Evolutionary conservation across 139 green algal species (phyloP).

Genomic region (Nannochloris sp.): DNA sequence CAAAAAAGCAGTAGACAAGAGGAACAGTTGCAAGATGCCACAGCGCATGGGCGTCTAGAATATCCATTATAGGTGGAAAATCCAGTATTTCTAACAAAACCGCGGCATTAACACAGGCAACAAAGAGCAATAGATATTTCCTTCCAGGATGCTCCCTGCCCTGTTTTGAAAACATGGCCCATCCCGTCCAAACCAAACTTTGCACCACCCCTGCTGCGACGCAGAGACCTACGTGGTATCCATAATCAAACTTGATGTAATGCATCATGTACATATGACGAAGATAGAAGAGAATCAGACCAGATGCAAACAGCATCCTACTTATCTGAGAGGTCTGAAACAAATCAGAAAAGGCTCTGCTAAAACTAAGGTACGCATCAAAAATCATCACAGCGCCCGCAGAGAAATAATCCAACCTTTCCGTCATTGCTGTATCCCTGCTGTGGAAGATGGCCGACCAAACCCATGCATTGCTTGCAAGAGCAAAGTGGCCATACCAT

Average conservation of each 20-base stretch:
- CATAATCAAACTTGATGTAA: conserved; percentile 80
- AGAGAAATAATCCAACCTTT: conserved; percentile 60
- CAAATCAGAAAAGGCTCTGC: conserved; percentile 9
- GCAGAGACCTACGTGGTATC: conserved; percentile 69
- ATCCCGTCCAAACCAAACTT: conserved; percentile 36
- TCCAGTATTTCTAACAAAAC: conserved; percentile 77
- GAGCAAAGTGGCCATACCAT: conserved; percentile 46
- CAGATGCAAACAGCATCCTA: conserved; percentile 2
- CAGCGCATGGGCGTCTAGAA: conserved; percentile 72
- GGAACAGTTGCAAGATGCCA: conserved; percentile 74
- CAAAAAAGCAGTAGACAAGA: conserved; percentile 63
- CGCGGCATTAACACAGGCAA: conserved; percentile 39
- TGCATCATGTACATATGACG: conserved; percentile 68
- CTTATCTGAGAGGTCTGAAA: background rate
- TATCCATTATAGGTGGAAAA: conserved; percentile 56
- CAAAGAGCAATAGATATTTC: conserved; percentile 39
- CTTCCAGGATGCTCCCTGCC: conserved; percentile 27
- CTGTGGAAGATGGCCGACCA: conserved; percentile 75
- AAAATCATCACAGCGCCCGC: conserved; percentile 35
- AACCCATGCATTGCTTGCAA: conserved; percentile 61
- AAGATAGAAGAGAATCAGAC: conserved; percentile 8
- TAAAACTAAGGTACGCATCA: conserved; percentile 27
- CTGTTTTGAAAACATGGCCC: conserved; percentile 13
- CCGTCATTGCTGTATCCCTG: conserved; percentile 48
- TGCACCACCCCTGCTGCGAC: conserved; percentile 44